Conservation (phyloP, 805 yeast species). For the Ogataea henricii region DNA sequence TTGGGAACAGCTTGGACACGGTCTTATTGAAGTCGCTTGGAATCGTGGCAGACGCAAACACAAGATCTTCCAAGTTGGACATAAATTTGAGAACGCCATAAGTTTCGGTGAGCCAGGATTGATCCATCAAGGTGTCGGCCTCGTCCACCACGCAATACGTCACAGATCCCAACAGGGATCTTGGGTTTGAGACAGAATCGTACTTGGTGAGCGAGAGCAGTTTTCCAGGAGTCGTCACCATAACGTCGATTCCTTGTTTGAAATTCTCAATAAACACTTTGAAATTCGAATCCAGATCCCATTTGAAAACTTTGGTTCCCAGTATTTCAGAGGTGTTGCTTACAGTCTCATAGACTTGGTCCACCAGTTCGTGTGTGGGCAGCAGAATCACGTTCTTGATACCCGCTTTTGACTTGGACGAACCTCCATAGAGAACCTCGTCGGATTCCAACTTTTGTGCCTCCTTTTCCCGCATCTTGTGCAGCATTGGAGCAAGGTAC, state of each 20-base stretch:
- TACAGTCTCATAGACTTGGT: conserved; percentile 64
- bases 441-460: conserved; percentile 38
- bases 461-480: conserved; percentile 64
- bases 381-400: conserved; percentile 76
- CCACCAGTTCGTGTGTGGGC: conserved; percentile 88
- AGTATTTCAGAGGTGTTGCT: conserved; percentile 37
- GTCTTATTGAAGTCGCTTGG: conserved; percentile 74
- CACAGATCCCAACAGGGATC: conserved; percentile 45
- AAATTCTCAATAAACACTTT: conserved; percentile 50
- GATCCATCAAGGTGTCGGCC: conserved; percentile 90
- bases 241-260: conserved; percentile 64
- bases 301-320: conserved; percentile 51
- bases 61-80: conserved; percentile 56
- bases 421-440: conserved; percentile 26
- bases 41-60: conserved; percentile 89
- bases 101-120: conserved; percentile 72
- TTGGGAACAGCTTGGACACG: conserved; percentile 61
- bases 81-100: conserved; percentile 51
- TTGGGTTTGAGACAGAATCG: conserved; percentile 35
- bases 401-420: conserved; percentile 37
- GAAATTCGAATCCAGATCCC: conserved; percentile 65
- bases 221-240: conserved; percentile 86
- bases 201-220: conserved; percentile 40
- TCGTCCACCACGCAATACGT: conserved; percentile 80
- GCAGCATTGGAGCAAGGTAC: conserved; percentile 74